These are phyloP conservation scores for Inga oerstediana DNA, from an alignment of 306 rosid species.

Conservation along the genomic window DNA sequence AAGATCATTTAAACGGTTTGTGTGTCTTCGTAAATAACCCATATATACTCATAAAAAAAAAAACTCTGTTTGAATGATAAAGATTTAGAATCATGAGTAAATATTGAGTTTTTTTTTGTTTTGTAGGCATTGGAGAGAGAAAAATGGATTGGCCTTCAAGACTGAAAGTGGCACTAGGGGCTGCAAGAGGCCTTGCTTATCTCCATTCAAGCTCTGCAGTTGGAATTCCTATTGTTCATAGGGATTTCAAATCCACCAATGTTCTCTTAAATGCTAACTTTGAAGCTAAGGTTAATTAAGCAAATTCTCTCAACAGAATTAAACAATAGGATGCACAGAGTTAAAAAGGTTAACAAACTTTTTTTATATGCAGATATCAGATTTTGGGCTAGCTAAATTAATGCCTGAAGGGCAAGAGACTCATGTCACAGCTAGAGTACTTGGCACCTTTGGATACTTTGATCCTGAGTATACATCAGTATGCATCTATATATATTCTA, in stretches of 20 bases:
- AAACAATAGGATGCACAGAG: background rate
- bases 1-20: conserved; percentile 86
- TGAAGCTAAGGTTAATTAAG: conserved; percentile 69
- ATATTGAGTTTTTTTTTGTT: background rate
- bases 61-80: background rate
- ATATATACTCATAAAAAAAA: background rate
- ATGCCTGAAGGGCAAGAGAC: conserved; percentile 96
- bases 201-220: conserved; percentile 75
- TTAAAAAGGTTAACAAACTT: background rate
- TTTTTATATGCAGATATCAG: conserved; percentile 65
- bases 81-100: background rate
- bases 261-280: conserved; percentile 76
- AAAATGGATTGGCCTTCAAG: conserved; percentile 84
- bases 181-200: conserved; percentile 90
- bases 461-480: conserved; percentile 97
- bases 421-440: conserved; percentile 79
- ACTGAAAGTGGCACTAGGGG: conserved; percentile 86
- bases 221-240: conserved; percentile 89
- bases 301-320: background rate
- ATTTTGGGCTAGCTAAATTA: conserved; percentile 93
- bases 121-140: conserved; percentile 62
- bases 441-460: conserved; percentile 94
- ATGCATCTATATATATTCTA: conserved; percentile 31
- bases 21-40: conserved; percentile 4
- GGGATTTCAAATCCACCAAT: conserved; percentile 91